phyloP scores from a whole-genome alignment of 208 protist genomes.

The Spongospora subterranea region DNA sequence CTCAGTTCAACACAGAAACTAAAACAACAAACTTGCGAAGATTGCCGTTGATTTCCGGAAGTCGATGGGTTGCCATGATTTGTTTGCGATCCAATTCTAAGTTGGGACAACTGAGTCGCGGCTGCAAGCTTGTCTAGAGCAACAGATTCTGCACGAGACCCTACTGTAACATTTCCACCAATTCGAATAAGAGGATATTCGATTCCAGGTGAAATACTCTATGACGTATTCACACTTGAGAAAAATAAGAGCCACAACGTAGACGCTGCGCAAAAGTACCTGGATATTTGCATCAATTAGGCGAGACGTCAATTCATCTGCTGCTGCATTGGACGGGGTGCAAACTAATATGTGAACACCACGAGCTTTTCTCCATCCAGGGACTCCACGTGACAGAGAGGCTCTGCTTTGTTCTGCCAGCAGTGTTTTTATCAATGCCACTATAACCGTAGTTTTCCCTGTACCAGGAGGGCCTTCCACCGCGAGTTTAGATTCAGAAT shows the following conservation, averaged over 20 bases:
- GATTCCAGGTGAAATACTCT: neutral
- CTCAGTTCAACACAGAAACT: neutral
- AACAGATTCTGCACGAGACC: neutral
- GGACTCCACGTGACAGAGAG: neutral
- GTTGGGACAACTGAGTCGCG: neutral
- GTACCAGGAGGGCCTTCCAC: conserved; percentile 61
- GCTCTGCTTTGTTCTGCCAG: neutral
- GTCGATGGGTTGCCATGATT: neutral
- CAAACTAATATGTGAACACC: conserved; percentile 62
- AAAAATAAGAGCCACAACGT: neutral
- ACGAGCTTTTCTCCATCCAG: neutral
- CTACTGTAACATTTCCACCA: neutral
- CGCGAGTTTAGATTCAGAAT: neutral
- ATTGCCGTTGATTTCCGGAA: neutral
- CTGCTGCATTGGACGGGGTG: conserved; percentile 67
- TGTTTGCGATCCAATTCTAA: neutral
- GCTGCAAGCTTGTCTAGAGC: neutral
- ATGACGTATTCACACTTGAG: neutral
- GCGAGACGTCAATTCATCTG: conserved; percentile 59
- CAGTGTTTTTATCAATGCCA: conserved; percentile 51
- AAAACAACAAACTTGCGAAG: neutral
- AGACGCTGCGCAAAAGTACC: neutral
- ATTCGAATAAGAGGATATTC: neutral
- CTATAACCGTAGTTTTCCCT: conserved; percentile 59
- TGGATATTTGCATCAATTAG: conserved; percentile 1